Percentiles rank a stretch among this genome's conserved stretches.
Evolutionary conservation across 1,139 yeast species (phyloP).

Genomic region (Nakaseomyces glabratus): DNA sequence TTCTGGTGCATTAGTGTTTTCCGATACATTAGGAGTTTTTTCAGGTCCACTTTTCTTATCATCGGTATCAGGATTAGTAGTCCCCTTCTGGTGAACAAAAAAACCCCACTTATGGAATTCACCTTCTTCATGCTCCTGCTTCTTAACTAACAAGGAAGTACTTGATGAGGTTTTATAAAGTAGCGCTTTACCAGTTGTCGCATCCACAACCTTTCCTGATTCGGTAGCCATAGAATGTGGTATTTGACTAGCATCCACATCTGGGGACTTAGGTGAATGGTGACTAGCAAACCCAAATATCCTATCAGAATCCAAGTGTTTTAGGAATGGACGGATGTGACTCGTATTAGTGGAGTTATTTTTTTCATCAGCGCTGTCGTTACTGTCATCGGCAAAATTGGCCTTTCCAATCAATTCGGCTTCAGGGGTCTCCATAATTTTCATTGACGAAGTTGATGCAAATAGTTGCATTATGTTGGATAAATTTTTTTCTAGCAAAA

Average conservation of each 20-base stretch:
- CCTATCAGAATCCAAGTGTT: constrained; percentile 22
- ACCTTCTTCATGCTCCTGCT: constrained; percentile 85
- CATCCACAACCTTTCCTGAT: constrained; percentile 55
- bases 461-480: constrained; percentile 57
- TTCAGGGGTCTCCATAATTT: not conserved
- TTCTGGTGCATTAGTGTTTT: constrained; percentile 1
- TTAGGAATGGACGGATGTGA: constrained; percentile 12
- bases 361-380: constrained; percentile 15
- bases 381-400: constrained; percentile 7
- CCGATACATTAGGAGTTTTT: not conserved
- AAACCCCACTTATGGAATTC: constrained; percentile 80
- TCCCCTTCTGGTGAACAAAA: constrained; percentile 48
- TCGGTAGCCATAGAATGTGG: constrained; percentile 66
- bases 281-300: constrained; percentile 13
- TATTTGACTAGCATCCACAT: constrained; percentile 12
- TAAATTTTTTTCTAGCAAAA: constrained; percentile 56
- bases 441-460: constrained; percentile 8
- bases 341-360: constrained; percentile 9
- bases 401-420: not conserved
- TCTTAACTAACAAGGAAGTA: constrained; percentile 59
- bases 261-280: constrained; percentile 9
- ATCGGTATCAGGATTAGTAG: constrained; percentile 31
- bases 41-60: constrained; percentile 10
- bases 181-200: constrained; percentile 63
- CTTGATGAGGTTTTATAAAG: constrained; percentile 55